These are phyloP conservation scores for Metarhizium rileyi DNA, from an alignment of 2,329 filamentous ascomycete species.

Conservation along the genomic window DNA sequence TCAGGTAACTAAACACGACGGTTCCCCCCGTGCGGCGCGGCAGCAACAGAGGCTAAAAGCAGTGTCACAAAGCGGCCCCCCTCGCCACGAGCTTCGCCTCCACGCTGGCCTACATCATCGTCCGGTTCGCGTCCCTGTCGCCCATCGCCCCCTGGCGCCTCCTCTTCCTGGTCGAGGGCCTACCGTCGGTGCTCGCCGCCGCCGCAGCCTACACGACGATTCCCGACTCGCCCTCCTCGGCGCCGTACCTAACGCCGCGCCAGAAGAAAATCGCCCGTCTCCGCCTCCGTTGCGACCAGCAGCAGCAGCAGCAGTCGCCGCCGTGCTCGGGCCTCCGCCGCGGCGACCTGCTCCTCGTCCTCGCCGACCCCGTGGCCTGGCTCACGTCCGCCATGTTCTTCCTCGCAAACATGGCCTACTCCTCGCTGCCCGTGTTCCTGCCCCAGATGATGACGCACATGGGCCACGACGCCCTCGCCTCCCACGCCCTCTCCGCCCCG, in stretches of 20 bases:
- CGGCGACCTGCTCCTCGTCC: slow-evolving; percentile 42
- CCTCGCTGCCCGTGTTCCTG: slow-evolving; percentile 78
- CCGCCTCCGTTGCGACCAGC: slow-evolving; percentile 47
- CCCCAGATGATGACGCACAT: slow-evolving; percentile 70
- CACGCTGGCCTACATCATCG: slow-evolving; percentile 68
- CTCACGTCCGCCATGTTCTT: slow-evolving; percentile 78
- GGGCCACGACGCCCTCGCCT: slow-evolving; percentile 57
- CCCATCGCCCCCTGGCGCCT: slow-evolving; percentile 79
- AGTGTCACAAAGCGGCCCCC: slow-evolving; percentile 55
- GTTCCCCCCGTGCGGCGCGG: background rate
- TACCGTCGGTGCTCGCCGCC: slow-evolving; percentile 68
- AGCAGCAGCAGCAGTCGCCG: background rate
- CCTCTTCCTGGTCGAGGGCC: slow-evolving; percentile 75
- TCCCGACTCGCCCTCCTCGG: slow-evolving; percentile 64
- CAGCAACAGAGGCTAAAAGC: background rate
- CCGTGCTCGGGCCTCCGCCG: slow-evolving; percentile 35
- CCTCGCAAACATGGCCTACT: slow-evolving; percentile 79
- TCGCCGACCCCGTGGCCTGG: slow-evolving; percentile 38
- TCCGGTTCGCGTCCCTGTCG: slow-evolving; percentile 52
- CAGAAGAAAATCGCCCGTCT: slow-evolving; percentile 62
- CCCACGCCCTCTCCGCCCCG: slow-evolving; percentile 72
- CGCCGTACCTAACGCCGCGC: slow-evolving; percentile 50
- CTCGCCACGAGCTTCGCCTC: slow-evolving; percentile 73
- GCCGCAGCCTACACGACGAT: slow-evolving; percentile 65
- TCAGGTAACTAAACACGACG: slow-evolving; percentile 40